These are phyloP conservation scores for Ceratocystis ficicola DNA, from an alignment of 2,329 filamentous ascomycete genomes.

Conservation along the genomic window DNA sequence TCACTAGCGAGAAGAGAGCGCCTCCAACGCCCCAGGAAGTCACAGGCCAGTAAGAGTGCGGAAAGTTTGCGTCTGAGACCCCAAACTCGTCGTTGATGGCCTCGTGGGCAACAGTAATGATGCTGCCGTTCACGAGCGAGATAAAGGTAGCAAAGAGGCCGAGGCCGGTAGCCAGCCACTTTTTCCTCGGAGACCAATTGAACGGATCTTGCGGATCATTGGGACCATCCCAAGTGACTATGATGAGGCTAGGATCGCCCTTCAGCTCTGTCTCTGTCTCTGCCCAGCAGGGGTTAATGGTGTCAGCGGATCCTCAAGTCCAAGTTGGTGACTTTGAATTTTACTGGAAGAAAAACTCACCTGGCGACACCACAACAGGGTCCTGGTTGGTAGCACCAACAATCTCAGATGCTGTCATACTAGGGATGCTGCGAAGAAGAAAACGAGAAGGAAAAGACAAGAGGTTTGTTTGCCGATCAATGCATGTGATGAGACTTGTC, in stretches of 20 bases:
- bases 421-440: neutral
- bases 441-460: neutral
- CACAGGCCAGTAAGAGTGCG: conserved; percentile 21
- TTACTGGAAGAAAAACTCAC: neutral
- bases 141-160: conserved; percentile 29
- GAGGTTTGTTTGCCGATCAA: neutral
- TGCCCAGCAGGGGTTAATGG: too few species aligned
- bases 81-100: conserved; percentile 24
- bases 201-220: conserved; percentile 52
- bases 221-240: conserved; percentile 48
- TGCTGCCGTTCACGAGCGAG: conserved; percentile 20
- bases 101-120: conserved; percentile 22
- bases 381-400: conserved; percentile 8
- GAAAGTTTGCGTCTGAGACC: conserved; percentile 21
- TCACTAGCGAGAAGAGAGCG: conserved; percentile 32
- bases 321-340: neutral
- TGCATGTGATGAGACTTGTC: neutral
- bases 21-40: conserved; percentile 29
- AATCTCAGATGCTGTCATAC: neutral
- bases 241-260: conserved; percentile 15
- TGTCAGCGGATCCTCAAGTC: neutral
- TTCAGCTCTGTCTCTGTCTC: conserved; percentile 14
- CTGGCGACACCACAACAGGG: conserved; percentile 1
- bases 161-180: conserved; percentile 29
- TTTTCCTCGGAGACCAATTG: conserved; percentile 50